phyloP scores from a whole-genome alignment of 176 grass and related monocot species.

The Coix lacrymajobi region DNA sequence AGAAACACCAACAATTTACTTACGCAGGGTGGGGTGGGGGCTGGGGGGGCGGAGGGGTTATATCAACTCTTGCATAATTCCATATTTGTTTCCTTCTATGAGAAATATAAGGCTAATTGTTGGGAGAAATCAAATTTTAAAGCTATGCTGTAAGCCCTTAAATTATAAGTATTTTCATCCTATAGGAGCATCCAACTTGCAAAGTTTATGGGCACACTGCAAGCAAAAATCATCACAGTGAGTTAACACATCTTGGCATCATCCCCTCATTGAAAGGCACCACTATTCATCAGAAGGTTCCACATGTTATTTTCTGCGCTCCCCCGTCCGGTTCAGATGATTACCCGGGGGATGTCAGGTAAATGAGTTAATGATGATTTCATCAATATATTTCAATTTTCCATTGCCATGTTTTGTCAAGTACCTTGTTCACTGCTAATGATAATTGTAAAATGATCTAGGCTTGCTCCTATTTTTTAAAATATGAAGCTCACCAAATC shows the following conservation, averaged over 20 bases:
- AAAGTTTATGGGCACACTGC: slow-evolving; percentile 83
- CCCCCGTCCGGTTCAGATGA: slow-evolving; percentile 70
- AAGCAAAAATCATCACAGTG: slow-evolving; percentile 78
- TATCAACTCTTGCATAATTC: neutral
- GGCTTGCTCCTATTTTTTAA: neutral
- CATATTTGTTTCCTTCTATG: neutral
- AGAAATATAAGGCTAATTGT: neutral
- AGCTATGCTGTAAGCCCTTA: neutral
- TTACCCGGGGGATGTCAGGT: slow-evolving; percentile 80
- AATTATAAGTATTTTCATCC: neutral
- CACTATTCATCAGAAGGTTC: slow-evolving; percentile 50
- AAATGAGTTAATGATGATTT: slow-evolving; percentile 20
- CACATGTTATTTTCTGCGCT: slow-evolving; percentile 86
- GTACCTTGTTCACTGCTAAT: neutral
- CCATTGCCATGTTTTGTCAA: neutral
- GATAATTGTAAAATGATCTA: neutral
- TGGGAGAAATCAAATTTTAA: neutral
- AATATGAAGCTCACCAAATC: neutral
- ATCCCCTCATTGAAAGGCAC: slow-evolving; percentile 61
- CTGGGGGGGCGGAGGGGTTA: neutral
- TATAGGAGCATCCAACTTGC: slow-evolving; percentile 72
- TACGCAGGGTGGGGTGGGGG: no score
- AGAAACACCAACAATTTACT: neutral
- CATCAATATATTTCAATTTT: neutral
- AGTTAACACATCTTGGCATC: slow-evolving; percentile 66